These are phyloP conservation scores for Trichoderma erinaceum DNA, from an alignment of 495 filamentous ascomycete genomes.

Conservation along the genomic window DNA sequence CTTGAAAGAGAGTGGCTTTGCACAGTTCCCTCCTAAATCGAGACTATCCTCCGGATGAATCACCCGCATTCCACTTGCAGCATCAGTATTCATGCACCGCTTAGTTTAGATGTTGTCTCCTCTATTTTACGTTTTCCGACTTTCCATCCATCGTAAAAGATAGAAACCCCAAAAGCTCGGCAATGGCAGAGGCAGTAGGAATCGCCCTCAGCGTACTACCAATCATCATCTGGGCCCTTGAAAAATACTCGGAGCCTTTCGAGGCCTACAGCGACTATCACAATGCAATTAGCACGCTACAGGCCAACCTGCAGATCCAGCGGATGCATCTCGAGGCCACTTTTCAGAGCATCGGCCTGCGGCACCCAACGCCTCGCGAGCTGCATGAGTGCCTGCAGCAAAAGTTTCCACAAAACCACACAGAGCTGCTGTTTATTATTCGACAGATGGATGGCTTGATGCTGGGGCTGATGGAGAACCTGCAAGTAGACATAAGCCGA, in stretches of 20 bases:
- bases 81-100: background rate
- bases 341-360: slow-evolving; percentile 5
- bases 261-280: slow-evolving; percentile 8
- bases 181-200: slow-evolving; percentile 1
- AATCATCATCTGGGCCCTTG: slow-evolving; percentile 5
- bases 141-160: background rate
- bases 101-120: background rate
- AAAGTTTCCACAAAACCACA: background rate
- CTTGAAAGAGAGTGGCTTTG: background rate
- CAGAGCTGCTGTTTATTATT: background rate
- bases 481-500: slow-evolving; percentile 10
- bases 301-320: slow-evolving; percentile 13
- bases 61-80: background rate
- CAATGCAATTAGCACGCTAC: background rate
- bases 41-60: background rate
- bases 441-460: slow-evolving; percentile 4
- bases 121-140: background rate
- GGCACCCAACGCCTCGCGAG: slow-evolving; percentile 5
- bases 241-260: slow-evolving; percentile 6
- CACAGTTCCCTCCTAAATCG: background rate
- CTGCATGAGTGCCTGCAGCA: slow-evolving; percentile 1
- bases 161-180: background rate
- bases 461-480: background rate
- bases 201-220: slow-evolving; percentile 1
- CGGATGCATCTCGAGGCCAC: slow-evolving; percentile 12